Base-by-base conservation (phyloP, 2,329 filamentous ascomycete species). In the Fusarium stilboides region DNA sequence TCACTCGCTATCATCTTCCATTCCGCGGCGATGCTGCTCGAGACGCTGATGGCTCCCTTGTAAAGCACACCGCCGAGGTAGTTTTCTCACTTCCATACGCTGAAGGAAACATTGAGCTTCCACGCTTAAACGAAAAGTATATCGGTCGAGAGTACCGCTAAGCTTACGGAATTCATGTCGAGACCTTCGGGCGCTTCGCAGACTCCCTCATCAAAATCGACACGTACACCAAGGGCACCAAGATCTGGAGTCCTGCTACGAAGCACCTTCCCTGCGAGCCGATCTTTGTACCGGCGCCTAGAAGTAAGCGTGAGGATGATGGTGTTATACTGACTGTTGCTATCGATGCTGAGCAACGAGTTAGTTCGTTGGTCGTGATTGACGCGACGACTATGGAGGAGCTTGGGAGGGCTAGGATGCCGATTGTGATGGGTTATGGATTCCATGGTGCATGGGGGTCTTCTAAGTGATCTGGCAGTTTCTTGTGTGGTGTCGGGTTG, bases 151-250 rank as follows among this genome's bases (percentile, higher is more conserved):
- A 53, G 8, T 65, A 65, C n/a, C 49, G 53, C 6, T 59, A 63
- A 10, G 28, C 59, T 5, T 63, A 54, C 9, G 53, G 62, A 8
- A 44, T 65, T 5, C 62, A 65, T 10, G 49, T 62, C 4, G 42
- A 57, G 14, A 50, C 15, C 4, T 20, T 14, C 7, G 58, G 62
- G 9, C 28, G 49, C n/a, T 65, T 63, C n/a, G 45, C 31, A 24
- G 62, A 63, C 26, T 65, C 62, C 15, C 51, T 65, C 22, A 65
- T 65, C 43, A 65, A 63, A 43, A 58, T 65, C 19, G 53, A 65
- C 44, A 63, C 59, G 28, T 10, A 65, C n/a, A 44, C 39, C 19
- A 50, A 57, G 33, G 14, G 51, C 6, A 19, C 33, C 3, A 51
- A 50, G 46, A 46, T 31, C 10, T 62, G 59, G 59, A 19, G 26